phyloP scores from a whole-genome alignment of 2,329 filamentous ascomycete species.

The Paraphoma chrysanthemicola region DNA sequence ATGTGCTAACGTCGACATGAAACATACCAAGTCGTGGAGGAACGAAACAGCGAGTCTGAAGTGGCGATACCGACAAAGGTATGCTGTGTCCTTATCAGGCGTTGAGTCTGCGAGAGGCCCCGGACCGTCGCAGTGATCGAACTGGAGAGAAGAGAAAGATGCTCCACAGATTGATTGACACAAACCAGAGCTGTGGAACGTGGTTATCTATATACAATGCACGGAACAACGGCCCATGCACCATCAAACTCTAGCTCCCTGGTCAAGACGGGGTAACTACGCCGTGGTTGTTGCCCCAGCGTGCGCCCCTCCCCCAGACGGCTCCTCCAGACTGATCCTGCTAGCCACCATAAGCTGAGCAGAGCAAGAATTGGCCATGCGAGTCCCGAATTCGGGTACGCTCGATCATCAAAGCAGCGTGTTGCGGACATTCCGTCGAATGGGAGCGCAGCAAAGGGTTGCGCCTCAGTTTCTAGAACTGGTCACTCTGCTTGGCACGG shows the following conservation, averaged over 20 bases:
- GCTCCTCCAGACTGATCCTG: conserved; percentile 16
- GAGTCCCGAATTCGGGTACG: conserved; percentile 14
- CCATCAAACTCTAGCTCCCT: conserved; percentile 11
- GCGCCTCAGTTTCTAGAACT: conserved; percentile 9
- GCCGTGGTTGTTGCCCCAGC: conserved; percentile 23
- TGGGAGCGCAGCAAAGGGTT: neutral
- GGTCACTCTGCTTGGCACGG: conserved; percentile 14
- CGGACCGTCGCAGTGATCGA: conserved; percentile 13
- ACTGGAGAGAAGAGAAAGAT: conserved; percentile 15
- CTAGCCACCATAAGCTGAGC: conserved; percentile 3
- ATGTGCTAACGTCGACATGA: neutral
- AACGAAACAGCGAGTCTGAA: neutral
- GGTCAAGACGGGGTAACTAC: conserved; percentile 30
- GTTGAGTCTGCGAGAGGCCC: neutral
- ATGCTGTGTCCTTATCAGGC: neutral
- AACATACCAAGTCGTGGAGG: conserved; percentile 11
- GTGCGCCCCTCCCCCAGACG: conserved; percentile 16
- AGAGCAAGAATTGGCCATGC: conserved; percentile 9
- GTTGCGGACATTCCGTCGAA: conserved; percentile 14
- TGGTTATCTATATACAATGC: conserved; percentile 33
- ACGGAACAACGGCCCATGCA: conserved; percentile 29
- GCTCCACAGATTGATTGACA: conserved; percentile 29
- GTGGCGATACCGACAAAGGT: neutral
- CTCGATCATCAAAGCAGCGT: conserved; percentile 5
- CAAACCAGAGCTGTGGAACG: conserved; percentile 9